Conservation (phyloP, 495 filamentous ascomycete species). For the Tuber microsphaerosporum region DNA sequence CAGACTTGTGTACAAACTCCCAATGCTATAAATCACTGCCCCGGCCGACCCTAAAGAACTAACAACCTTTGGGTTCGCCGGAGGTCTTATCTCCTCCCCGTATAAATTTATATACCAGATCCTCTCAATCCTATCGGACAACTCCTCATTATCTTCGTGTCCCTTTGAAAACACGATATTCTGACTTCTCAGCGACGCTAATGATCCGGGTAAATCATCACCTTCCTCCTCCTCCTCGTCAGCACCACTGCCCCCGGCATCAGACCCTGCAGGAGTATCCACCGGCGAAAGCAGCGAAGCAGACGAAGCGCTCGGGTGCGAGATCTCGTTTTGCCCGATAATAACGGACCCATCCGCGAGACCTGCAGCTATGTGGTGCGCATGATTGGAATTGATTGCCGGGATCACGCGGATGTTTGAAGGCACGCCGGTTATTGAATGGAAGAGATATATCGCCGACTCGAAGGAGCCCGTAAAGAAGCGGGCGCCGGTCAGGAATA, state of each 20-base stretch:
- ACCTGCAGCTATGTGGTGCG: constrained; percentile 83
- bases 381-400: constrained; percentile 87
- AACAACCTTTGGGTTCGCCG: constrained; percentile 71
- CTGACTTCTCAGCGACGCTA: constrained; percentile 68
- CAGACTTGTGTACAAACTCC: constrained; percentile 74
- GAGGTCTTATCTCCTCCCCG: constrained; percentile 75
- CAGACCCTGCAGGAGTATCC: constrained; percentile 27
- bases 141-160: constrained; percentile 53
- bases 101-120: constrained; percentile 98
- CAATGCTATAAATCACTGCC: constrained; percentile 81
- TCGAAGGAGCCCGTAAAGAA: constrained; percentile 77
- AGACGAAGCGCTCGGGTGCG: constrained; percentile 57
- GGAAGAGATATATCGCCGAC: constrained; percentile 71
- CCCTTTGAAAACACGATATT: constrained; percentile 73
- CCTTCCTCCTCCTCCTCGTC: constrained; percentile 52
- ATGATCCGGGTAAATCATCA: constrained; percentile 76
- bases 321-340: constrained; percentile 86
- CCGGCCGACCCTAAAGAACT: constrained; percentile 55
- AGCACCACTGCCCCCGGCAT: constrained; percentile 37
- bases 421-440: constrained; percentile 72
- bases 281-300: constrained; percentile 12
- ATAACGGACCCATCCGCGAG: constrained; percentile 71
- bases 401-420: constrained; percentile 70
- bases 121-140: constrained; percentile 67
- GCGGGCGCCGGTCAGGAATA: constrained; percentile 80